phyloP scores from a whole-genome alignment of 2,329 filamentous ascomycete species.

The Juglanconis oblonga region DNA sequence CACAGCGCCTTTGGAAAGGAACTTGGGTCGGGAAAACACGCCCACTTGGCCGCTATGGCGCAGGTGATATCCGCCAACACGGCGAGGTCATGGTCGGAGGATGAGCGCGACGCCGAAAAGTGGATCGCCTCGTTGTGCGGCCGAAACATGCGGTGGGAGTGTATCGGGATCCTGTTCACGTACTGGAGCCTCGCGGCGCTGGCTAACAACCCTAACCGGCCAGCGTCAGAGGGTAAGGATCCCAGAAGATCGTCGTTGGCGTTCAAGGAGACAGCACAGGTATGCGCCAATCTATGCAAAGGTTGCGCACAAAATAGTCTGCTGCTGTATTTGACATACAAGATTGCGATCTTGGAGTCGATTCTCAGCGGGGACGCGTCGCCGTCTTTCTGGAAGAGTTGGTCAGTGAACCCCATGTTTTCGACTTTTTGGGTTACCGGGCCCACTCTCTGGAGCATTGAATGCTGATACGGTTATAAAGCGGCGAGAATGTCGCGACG shows the following conservation, averaged over 20 bases:
- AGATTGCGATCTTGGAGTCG: constrained; percentile 34
- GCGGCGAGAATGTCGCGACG: constrained; percentile 35
- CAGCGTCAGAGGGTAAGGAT: neutral
- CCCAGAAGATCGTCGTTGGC: constrained; percentile 18
- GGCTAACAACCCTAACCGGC: neutral
- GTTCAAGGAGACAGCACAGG: constrained; percentile 27
- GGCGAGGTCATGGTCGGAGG: constrained; percentile 31
- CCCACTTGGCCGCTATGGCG: constrained; percentile 34
- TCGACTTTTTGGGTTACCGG: neutral
- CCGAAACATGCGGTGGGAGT: constrained; percentile 40
- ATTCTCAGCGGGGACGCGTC: constrained; percentile 38
- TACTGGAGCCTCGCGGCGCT: constrained; percentile 19
- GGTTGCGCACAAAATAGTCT: constrained; percentile 33
- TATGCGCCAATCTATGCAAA: constrained; percentile 28
- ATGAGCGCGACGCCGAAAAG: constrained; percentile 30
- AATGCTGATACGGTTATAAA: constrained; percentile 15
- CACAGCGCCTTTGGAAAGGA: constrained; percentile 30
- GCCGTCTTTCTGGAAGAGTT: constrained; percentile 32
- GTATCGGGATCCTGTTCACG: constrained; percentile 37
- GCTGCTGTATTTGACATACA: constrained; percentile 35
- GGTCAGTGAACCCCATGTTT: neutral
- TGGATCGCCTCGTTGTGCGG: constrained; percentile 40
- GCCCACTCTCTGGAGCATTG: neutral
- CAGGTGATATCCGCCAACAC: constrained; percentile 37
- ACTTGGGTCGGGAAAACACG: constrained; percentile 25